Evolutionary conservation across 768 basidiomycete genomes (phyloP).

Genomic region (Lactarius akahatsu): DNA sequence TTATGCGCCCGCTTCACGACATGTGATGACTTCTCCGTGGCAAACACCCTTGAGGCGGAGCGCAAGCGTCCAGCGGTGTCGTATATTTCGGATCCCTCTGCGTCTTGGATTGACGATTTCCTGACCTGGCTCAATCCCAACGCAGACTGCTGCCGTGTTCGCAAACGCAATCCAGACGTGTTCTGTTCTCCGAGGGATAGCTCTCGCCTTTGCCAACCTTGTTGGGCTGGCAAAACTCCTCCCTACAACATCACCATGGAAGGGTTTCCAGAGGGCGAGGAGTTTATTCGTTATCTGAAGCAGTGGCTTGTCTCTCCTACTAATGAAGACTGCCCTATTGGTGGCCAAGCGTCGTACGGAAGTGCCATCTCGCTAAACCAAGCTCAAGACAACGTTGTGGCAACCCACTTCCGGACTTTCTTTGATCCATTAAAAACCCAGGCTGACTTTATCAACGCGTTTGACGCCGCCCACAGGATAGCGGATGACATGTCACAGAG

Average conservation of each 20-base stretch:
- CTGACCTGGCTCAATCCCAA: constrained; percentile 90
- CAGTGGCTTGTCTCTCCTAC: constrained; percentile 93
- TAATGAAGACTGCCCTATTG: constrained; percentile 83
- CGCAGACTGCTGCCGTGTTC: constrained; percentile 92
- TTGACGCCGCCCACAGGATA: constrained; percentile 83
- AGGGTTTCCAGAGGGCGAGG: constrained; percentile 82
- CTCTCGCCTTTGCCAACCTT: constrained; percentile 72
- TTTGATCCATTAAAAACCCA: constrained; percentile 89
- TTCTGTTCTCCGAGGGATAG: constrained; percentile 76
- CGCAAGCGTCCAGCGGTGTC: constrained; percentile 81
- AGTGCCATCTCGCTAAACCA: constrained; percentile 68
- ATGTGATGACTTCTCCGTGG: constrained; percentile 79
- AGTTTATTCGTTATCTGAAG: constrained; percentile 84
- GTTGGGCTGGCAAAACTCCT: constrained; percentile 71
- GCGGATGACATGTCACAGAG: constrained; percentile 79
- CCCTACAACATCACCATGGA: constrained; percentile 95
- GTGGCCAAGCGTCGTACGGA: constrained; percentile 85
- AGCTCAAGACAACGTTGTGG: constrained; percentile 54
- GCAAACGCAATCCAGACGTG: constrained; percentile 61
- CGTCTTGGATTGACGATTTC: constrained; percentile 97
- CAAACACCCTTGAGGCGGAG: constrained; percentile 88
- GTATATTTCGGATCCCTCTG: constrained; percentile 86
- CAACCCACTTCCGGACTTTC: constrained; percentile 94
- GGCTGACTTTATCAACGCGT: constrained; percentile 88
- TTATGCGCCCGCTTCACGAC: constrained; percentile 95